These are phyloP conservation scores for Choanephora cucurbitarum DNA, from an alignment of 371 early-diverging fungal genomes.

Conservation along the genomic window DNA sequence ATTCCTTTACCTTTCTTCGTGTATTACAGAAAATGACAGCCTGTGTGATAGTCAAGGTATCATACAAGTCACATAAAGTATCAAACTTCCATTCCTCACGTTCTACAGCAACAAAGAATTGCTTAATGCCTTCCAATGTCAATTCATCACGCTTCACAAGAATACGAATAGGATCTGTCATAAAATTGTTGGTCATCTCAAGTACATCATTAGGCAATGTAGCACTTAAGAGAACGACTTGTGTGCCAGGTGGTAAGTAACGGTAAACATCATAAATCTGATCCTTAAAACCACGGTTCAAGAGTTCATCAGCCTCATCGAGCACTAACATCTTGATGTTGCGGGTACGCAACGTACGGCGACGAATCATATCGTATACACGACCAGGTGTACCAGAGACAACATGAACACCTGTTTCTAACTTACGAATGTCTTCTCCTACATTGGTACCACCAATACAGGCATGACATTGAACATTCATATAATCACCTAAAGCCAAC, in stretches of 20 bases:
- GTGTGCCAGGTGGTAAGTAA: constrained; percentile 89
- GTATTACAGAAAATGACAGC: constrained; percentile 99
- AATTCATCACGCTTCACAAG: constrained; percentile 99
- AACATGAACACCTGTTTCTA: constrained; percentile 91
- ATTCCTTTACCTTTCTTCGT: constrained; percentile 81
- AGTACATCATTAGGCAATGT: constrained; percentile 98
- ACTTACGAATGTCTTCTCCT: constrained; percentile 88
- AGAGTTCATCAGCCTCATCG: constrained; percentile 99
- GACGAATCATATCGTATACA: constrained; percentile 98
- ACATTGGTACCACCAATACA: constrained; percentile 98
- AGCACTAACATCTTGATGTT: constrained; percentile 97
- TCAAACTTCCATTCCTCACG: constrained; percentile 96
- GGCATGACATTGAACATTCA: constrained; percentile 93
- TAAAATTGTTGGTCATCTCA: constrained; percentile 97
- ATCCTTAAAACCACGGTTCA: constrained; percentile 98
- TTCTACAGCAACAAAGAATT: constrained; percentile 98
- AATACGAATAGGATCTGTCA: constrained; percentile 97
- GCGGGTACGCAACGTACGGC: constrained; percentile 82
- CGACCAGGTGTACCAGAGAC: constrained; percentile 99
- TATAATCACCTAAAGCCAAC: constrained; percentile 90
- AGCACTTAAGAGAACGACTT: constrained; percentile 98
- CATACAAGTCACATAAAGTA: constrained; percentile 96
- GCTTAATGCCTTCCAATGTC: constrained; percentile 99
- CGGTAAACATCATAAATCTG: constrained; percentile 98
- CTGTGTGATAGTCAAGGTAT: constrained; percentile 95